Evolutionary conservation across 2,329 filamentous ascomycete species (phyloP).

Genomic region (Fusarium sarcochroum): DNA sequence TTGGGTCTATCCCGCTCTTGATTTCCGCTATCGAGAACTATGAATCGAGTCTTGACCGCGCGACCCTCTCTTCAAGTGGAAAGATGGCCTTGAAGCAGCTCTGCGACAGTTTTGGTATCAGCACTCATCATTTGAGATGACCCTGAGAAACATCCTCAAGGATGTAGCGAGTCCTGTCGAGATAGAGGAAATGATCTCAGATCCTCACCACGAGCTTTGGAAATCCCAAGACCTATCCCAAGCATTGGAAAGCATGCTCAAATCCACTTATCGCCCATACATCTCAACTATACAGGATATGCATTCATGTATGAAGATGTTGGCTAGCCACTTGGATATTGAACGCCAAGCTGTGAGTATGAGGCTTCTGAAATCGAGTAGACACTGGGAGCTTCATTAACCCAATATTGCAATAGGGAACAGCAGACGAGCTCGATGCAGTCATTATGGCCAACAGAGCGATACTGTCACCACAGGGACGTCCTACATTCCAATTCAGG

Average conservation of each 20-base stretch:
- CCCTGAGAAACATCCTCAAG: not conserved
- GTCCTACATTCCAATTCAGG: not conserved
- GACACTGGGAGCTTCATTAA: too few relatives aligned
- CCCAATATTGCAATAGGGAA: not conserved
- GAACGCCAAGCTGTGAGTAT: not conserved
- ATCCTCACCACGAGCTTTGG: constrained; percentile 1
- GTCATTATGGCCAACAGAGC: not conserved
- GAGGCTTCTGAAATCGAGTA: not conserved
- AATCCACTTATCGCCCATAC: not conserved
- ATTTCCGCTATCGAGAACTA: not conserved
- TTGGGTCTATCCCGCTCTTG: not conserved
- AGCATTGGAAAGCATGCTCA: not conserved
- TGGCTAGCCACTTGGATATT: not conserved
- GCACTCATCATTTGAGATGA: not conserved
- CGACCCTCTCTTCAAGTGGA: not conserved
- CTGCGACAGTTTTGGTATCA: not conserved
- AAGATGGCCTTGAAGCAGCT: not conserved
- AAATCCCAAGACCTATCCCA: not conserved
- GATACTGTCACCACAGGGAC: too few relatives aligned
- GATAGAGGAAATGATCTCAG: not conserved
- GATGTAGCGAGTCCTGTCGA: not conserved
- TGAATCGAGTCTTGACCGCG: not conserved
- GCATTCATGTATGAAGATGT: not conserved
- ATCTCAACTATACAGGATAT: not conserved
- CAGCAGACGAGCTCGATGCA: not conserved